phyloP scores from a whole-genome alignment of 345 rosid species.

The Boechera divaricarpa region DNA sequence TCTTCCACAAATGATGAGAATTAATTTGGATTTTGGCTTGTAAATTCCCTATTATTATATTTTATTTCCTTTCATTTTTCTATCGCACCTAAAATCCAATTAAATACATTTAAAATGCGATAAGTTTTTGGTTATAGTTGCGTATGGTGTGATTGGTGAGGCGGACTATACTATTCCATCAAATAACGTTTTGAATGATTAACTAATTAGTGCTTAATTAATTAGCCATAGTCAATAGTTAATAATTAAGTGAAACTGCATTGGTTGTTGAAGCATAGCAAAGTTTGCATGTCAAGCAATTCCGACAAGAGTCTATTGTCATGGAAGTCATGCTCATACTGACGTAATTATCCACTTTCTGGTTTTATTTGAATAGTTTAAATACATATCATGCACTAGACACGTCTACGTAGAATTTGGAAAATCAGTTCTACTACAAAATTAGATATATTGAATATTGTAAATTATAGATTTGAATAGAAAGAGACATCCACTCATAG shows the following conservation, averaged over 20 bases:
- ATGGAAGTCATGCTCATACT: conserved; percentile 39
- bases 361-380: not conserved
- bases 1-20: not conserved
- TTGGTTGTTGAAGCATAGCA: conserved; percentile 27
- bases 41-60: not conserved
- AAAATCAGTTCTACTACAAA: not conserved
- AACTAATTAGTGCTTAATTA: conserved; percentile 28
- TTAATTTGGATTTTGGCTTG: not conserved
- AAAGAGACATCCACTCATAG: conserved; percentile 13
- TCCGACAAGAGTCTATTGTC: conserved; percentile 32
- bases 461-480: not conserved
- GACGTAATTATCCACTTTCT: conserved; percentile 43
- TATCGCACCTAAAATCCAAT: not conserved
- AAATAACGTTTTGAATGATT: conserved; percentile 16
- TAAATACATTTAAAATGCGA: conserved; percentile 15
- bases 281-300: conserved; percentile 48
- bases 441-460: not conserved
- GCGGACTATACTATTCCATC: not conserved
- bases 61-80: not conserved
- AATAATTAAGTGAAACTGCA: conserved; percentile 8
- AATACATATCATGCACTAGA: conserved; percentile 16
- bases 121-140: conserved; percentile 37
- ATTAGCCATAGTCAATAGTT: conserved; percentile 21
- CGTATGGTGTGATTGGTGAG: conserved; percentile 35
- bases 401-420: not conserved